Evolutionary conservation across 106 monocot species (phyloP).

Genomic region (Iris macrosiphon): DNA sequence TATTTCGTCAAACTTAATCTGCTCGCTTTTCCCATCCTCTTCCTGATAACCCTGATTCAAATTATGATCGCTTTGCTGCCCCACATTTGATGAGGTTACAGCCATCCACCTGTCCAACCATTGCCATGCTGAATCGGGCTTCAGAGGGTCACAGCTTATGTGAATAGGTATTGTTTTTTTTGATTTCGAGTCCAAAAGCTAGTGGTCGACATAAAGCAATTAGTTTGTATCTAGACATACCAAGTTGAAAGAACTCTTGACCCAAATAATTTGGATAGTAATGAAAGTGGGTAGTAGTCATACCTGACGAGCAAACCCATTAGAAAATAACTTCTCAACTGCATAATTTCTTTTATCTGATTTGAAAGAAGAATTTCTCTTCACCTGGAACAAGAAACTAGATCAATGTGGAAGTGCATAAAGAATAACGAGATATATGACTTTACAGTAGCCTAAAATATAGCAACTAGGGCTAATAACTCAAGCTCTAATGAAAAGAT

Average conservation of each 20-base stretch:
- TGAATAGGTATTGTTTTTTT: slow-evolving; percentile 31
- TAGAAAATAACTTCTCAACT: slow-evolving; percentile 28
- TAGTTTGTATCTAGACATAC: background rate
- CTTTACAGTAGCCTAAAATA: background rate
- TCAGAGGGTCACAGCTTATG: slow-evolving; percentile 52
- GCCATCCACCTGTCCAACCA: slow-evolving; percentile 87
- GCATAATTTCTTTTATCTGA: slow-evolving; percentile 19
- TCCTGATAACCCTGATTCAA: too few relatives aligned
- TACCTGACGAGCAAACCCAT: slow-evolving; percentile 60
- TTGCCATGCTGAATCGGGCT: slow-evolving; percentile 55
- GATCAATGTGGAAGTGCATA: background rate
- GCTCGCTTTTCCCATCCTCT: background rate
- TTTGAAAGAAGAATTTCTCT: slow-evolving; percentile 8
- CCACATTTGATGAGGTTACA: slow-evolving; percentile 19
- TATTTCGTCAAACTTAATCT: slow-evolving; percentile 4
- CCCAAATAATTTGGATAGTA: background rate
- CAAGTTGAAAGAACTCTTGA: background rate
- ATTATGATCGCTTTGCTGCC: background rate
- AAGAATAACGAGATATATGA: background rate
- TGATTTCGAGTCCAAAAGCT: slow-evolving; percentile 50
- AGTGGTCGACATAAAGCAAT: background rate
- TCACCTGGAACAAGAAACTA: slow-evolving; percentile 12
- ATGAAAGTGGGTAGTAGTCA: background rate
- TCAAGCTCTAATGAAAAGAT: background rate
- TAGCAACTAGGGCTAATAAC: background rate